Base-by-base conservation (phyloP, 345 rosid genomes). In the Rhizophora mangle region DNA sequence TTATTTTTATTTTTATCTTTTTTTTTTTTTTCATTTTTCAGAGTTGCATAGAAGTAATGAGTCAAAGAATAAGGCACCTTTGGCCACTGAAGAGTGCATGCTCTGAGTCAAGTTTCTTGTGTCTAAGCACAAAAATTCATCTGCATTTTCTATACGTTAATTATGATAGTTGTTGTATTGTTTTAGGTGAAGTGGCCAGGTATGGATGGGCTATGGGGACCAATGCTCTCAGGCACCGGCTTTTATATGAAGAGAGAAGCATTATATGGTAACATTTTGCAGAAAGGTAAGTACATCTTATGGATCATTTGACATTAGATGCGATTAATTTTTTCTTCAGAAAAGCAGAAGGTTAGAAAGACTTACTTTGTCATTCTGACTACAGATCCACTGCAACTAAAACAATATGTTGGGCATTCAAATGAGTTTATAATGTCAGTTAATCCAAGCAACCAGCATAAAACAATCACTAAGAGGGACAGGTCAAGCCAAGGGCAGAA, bases 211-310 rank as follows among this genome's bases (percentile, higher is more conserved):
- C 60, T 75, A 5, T 37, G 8, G 9, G 87, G 89, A 56, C 85
- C 87, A 0, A 0, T 68, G 0, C 1, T 85, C 46, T 79, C 82
- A 3, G 86, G 86, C 7, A 77, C 85, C 9, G 73, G 79, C 52
- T 85, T 79, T 71, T 85, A 83, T 22, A 74, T 81, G 8, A 85
- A 83, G 82, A 81, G 82, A 54, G 75, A 70, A 13, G 64, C 81
- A 20, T 67, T 84, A 2, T 66, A 65, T 30, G 65, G 54, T 13
- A 31, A 64, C 64, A n/a, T 71, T 64, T 63, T 54, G 27, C 1
- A 9, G 56, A 39, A 62, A 37, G 63, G 68, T 54, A 13, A 60
- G 51, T 19, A 29, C 21, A 11, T 15, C 5, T 19, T 16, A 13
- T 31, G 61, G 20, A 30, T 47, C 5, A 43, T 43, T 43, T 43